phyloP scores from a whole-genome alignment of 176 grass and related monocot species.

The Puccinellia tenuiflora region DNA sequence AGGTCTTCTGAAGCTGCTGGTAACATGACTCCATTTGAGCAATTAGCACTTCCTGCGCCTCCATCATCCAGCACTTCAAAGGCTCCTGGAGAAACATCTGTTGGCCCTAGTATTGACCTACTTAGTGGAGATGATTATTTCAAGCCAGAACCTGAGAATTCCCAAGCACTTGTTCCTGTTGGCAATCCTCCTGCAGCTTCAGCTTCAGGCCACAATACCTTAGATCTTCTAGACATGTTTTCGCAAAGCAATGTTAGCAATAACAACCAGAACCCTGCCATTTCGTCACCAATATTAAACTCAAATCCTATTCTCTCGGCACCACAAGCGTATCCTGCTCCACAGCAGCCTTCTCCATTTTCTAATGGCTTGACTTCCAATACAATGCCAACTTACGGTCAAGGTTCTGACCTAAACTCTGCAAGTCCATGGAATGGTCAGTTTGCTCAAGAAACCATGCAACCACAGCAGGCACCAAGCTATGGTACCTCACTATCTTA shows the following conservation, averaged over 20 bases:
- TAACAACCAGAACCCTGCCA: constrained; percentile 42
- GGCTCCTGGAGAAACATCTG: constrained; percentile 21
- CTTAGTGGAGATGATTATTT: constrained; percentile 82
- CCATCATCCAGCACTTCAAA: constrained; percentile 45
- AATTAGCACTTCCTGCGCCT: constrained; percentile 63
- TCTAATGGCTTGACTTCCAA: constrained; percentile 46
- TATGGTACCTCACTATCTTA: constrained; percentile 43
- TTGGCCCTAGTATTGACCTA: constrained; percentile 63
- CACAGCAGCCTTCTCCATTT: constrained; percentile 51
- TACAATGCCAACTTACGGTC: constrained; percentile 43
- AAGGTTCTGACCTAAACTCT: constrained; percentile 39
- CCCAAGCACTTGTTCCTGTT: constrained; percentile 58
- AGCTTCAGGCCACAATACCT: constrained; percentile 50
- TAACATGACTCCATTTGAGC: constrained; percentile 44
- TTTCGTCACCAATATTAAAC: constrained; percentile 25
- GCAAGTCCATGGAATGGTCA: constrained; percentile 67
- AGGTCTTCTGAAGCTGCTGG: constrained; percentile 45
- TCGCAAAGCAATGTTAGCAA: constrained; percentile 42
- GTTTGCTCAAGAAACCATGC: constrained; percentile 36
- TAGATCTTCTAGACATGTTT: constrained; percentile 91
- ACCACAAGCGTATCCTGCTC: constrained; percentile 37
- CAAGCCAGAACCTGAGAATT: constrained; percentile 68
- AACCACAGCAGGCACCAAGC: constrained; percentile 35
- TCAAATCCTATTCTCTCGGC: constrained; percentile 40
- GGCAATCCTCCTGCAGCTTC: constrained; percentile 36